A percentile compares a stretch with the other conserved stretches of the same genome.
Conservation (phyloP, 2,329 filamentous ascomycete species). For the Aureobasidium sp. region DNA sequence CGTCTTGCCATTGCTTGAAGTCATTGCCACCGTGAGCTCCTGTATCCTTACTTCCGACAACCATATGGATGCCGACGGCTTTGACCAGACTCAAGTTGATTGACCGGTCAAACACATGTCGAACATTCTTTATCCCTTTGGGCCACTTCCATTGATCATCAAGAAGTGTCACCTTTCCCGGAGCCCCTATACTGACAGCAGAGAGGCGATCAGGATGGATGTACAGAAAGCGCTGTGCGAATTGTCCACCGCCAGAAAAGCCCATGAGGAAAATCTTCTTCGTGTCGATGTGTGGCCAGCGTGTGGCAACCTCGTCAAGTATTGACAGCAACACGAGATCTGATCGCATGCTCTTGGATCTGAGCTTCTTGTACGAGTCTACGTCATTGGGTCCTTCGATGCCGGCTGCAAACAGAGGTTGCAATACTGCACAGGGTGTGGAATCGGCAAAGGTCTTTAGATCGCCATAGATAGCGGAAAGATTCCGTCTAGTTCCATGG, state of each 20-base stretch:
- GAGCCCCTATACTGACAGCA: conserved; percentile 3
- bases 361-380: conserved; percentile 8
- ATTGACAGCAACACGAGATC: neutral
- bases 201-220: neutral
- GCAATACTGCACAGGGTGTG: neutral
- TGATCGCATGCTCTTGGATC: neutral
- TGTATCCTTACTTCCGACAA: conserved; percentile 2
- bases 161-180: neutral
- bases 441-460: conserved; percentile 1
- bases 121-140: neutral
- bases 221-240: conserved; percentile 4
- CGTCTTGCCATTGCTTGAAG: neutral
- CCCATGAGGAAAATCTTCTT: neutral
- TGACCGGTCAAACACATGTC: neutral
- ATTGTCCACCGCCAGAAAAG: conserved; percentile 6
- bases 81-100: neutral
- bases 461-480: conserved; percentile 2
- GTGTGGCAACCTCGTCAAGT: neutral
- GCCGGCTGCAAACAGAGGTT: neutral
- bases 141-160: neutral
- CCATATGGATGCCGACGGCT: neutral
- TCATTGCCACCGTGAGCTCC: neutral
- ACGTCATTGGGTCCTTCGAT: neutral
- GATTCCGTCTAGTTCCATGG: conserved; percentile 3
- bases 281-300: neutral